Conservation (phyloP, 2,329 filamentous ascomycete genomes). For the Aspergillus sp. region DNA sequence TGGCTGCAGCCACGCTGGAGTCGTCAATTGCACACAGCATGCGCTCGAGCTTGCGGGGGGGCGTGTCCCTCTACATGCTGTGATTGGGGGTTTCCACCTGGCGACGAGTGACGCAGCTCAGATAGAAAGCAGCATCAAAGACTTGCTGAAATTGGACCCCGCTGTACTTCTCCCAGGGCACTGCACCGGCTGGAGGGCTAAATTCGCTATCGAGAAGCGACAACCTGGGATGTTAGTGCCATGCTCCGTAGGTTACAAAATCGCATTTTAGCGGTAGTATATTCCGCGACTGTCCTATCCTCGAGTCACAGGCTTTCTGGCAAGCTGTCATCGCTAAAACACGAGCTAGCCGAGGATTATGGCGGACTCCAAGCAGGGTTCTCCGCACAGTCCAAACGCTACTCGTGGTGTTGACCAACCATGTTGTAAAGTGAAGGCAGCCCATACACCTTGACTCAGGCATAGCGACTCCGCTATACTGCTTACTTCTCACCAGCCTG, state of each 20-base stretch:
- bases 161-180: conserved; percentile 55
- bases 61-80: conserved; percentile 46
- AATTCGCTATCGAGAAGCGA: conserved; percentile 52
- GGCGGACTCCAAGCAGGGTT: neutral
- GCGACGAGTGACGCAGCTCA: conserved; percentile 47
- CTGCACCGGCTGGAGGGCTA: conserved; percentile 58
- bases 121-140: conserved; percentile 47
- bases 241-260: conserved; percentile 50
- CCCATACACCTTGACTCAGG: neutral
- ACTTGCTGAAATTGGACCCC: conserved; percentile 49
- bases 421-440: neutral
- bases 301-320: neutral
- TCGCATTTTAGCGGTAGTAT: conserved; percentile 32
- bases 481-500: neutral
- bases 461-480: neutral
- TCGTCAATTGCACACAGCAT: conserved; percentile 53
- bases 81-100: conserved; percentile 57
- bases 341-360: neutral
- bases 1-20: conserved; percentile 57
- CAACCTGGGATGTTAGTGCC: conserved; percentile 54
- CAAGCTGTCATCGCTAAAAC: neutral
- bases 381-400: neutral
- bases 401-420: neutral
- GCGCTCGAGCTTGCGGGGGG: conserved; percentile 42
- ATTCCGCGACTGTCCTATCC: neutral